These are phyloP conservation scores for Fonsecaea pedrosoi DNA, from an alignment of 2,329 filamentous ascomycete species.

Conservation along the genomic window DNA sequence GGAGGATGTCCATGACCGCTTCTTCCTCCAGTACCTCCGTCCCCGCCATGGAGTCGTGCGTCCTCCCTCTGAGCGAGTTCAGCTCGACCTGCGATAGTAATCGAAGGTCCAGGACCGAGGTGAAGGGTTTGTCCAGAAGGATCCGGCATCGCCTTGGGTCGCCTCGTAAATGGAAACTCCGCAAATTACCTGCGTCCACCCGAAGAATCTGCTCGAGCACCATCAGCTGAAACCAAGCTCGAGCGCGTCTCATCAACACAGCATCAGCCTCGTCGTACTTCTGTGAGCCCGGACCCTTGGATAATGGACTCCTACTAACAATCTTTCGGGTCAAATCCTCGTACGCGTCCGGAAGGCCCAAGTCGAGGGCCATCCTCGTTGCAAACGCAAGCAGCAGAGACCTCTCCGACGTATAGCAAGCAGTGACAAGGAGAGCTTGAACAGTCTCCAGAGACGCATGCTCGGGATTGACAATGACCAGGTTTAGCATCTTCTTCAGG, in stretches of 20 bases:
- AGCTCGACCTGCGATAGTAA: constrained; percentile 60
- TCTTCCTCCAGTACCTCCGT: constrained; percentile 43
- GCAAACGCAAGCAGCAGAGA: constrained; percentile 60
- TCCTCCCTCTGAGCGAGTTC: constrained; percentile 38
- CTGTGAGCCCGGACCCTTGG: not conserved
- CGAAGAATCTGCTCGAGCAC: constrained; percentile 60
- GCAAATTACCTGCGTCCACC: constrained; percentile 55
- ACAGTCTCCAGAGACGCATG: constrained; percentile 56
- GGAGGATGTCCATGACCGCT: constrained; percentile 51
- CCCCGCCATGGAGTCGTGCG: constrained; percentile 47
- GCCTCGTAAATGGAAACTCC: constrained; percentile 49
- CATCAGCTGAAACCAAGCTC: constrained; percentile 61
- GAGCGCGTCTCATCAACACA: constrained; percentile 51
- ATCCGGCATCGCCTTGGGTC: constrained; percentile 54
- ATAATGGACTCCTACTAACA: constrained; percentile 39
- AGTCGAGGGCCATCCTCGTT: constrained; percentile 58
- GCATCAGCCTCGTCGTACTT: constrained; percentile 18
- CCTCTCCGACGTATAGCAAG: constrained; percentile 61
- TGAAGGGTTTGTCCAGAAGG: constrained; percentile 52
- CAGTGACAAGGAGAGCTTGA: constrained; percentile 60
- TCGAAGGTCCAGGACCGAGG: constrained; percentile 58
- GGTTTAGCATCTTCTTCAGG: constrained; percentile 54
- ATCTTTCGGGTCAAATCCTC: constrained; percentile 47
- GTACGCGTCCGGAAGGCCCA: constrained; percentile 55
- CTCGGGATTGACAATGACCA: constrained; percentile 51